Conservation (phyloP, 805 yeast genomes). For the Scheffersomyces coipomensis region DNA sequence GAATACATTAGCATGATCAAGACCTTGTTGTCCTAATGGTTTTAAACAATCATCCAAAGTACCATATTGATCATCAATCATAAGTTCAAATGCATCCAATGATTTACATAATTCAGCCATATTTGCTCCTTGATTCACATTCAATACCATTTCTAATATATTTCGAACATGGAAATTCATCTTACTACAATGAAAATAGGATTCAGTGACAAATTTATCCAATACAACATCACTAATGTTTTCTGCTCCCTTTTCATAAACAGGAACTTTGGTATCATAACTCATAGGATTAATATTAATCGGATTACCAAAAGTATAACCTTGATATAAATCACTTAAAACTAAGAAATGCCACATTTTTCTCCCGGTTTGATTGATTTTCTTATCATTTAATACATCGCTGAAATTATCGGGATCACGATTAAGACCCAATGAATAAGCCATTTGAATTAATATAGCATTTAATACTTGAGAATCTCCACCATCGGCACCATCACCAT, state of each 20-base stretch:
- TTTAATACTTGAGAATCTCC: slow-evolving; percentile 29
- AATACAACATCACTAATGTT: slow-evolving; percentile 36
- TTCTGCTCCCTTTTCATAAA: slow-evolving; percentile 31
- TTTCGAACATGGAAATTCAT: slow-evolving; percentile 24
- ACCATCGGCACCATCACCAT: slow-evolving; percentile 42
- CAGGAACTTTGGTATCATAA: slow-evolving; percentile 55
- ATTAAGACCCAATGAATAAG: slow-evolving; percentile 36
- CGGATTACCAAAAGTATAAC: slow-evolving; percentile 49
- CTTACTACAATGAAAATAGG: slow-evolving; percentile 27
- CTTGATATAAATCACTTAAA: slow-evolving; percentile 44
- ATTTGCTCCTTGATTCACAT: slow-evolving; percentile 36
- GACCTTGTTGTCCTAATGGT: slow-evolving; percentile 7
- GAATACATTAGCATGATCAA: slow-evolving; percentile 6
- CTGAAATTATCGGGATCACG: slow-evolving; percentile 37
- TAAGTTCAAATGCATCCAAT: slow-evolving; percentile 35
- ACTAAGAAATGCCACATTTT: slow-evolving; percentile 58
- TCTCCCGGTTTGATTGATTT: slow-evolving; percentile 47
- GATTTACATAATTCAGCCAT: slow-evolving; percentile 34
- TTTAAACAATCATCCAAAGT: slow-evolving; percentile 15
- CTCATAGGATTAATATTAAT: slow-evolving; percentile 33
- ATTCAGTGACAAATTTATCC: slow-evolving; percentile 40
- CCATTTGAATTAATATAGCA: slow-evolving; percentile 35
- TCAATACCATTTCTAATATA: slow-evolving; percentile 36
- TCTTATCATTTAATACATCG: slow-evolving; percentile 19
- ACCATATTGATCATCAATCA: slow-evolving; percentile 29